Evolutionary conservation across 352 stramenopile genomes (phyloP), one percentile per base, ranked within the genome.

Genomic region (Thraustotheca clavata): DNA sequence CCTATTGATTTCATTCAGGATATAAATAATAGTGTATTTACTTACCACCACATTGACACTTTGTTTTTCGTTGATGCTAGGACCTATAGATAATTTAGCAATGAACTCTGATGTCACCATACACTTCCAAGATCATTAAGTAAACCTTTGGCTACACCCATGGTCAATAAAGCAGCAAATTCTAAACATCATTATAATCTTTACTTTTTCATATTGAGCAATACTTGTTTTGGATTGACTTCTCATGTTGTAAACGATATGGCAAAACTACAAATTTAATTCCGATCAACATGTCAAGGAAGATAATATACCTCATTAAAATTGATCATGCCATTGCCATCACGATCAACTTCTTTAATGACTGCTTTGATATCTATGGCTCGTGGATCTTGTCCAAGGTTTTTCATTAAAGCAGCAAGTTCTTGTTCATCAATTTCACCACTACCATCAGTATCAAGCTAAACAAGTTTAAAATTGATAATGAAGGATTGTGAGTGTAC

Each of bases 391-490:
- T 73, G 75, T 12, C 78, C 77, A 14, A 91, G 63, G 18, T 87
- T 88, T 49, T 80, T 75, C 32, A 89, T 76, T 11, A 91, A 36
- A 16, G 69, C 67, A 39, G 77, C 69, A 33, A 91, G 69, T 48
- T 91, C 82, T 31, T 79, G 38, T 59, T 88, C 75, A 52, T 91
- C 82, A 46, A 89, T 87, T 29, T 72, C 72, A 16, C 81, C 79
- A 43, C 81, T 91, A 32, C 71, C 71, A 46, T 91, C 81, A 20
- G 80, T 38, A 55, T 91, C 82, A 39, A 91, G 57, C 18, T 81
- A 67, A 49, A 18, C 6, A 14, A 26, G 2, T 43, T 9, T 46
- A 46, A n/a, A 49, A 26, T 59, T 9, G 12, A 1, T 41, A 59
- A 3, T n/a, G 32, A 35, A 46, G 1, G 16, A 46, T 59, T 16